Evolutionary conservation across 441 rosid genomes (phyloP).

Genomic region (Biscutella auriculata): DNA sequence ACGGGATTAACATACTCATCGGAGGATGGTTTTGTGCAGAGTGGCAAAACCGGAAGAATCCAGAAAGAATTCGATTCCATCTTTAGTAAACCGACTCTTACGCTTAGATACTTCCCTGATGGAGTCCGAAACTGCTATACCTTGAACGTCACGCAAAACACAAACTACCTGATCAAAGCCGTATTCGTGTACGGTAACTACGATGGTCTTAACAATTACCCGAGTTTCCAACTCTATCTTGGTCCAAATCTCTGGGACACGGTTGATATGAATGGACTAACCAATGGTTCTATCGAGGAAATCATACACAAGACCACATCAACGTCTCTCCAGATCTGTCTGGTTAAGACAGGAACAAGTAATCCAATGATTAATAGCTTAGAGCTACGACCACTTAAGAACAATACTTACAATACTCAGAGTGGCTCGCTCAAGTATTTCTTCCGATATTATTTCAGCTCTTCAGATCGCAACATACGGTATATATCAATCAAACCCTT

Average conservation of each 20-base stretch:
- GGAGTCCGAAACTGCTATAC: conserved; percentile 41
- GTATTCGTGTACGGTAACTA: conserved; percentile 36
- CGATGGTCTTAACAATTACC: conserved; percentile 17
- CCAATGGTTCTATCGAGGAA: conserved; percentile 12
- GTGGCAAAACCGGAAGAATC: conserved; percentile 17
- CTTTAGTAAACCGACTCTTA: not conserved
- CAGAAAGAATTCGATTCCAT: conserved; percentile 2
- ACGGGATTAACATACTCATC: conserved; percentile 21
- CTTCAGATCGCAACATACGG: conserved; percentile 5
- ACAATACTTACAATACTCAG: conserved; percentile 21
- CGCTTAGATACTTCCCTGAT: conserved; percentile 32
- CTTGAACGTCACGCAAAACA: conserved; percentile 18
- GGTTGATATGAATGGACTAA: conserved; percentile 4
- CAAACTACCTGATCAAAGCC: conserved; percentile 24
- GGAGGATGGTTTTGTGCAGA: conserved; percentile 15
- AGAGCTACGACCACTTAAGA: conserved; percentile 33
- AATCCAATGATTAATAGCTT: conserved; percentile 38
- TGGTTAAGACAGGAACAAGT: conserved; percentile 21
- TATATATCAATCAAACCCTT: not conserved
- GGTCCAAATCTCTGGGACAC: conserved; percentile 32
- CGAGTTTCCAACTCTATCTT: conserved; percentile 30
- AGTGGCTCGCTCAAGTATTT: conserved; percentile 21
- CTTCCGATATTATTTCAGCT: conserved; percentile 18
- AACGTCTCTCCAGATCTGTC: conserved; percentile 23
- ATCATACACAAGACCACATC: conserved; percentile 20